Base-by-base conservation (phyloP, 2,329 filamentous ascomycete species). In the Trichoderma arundinaceum region DNA sequence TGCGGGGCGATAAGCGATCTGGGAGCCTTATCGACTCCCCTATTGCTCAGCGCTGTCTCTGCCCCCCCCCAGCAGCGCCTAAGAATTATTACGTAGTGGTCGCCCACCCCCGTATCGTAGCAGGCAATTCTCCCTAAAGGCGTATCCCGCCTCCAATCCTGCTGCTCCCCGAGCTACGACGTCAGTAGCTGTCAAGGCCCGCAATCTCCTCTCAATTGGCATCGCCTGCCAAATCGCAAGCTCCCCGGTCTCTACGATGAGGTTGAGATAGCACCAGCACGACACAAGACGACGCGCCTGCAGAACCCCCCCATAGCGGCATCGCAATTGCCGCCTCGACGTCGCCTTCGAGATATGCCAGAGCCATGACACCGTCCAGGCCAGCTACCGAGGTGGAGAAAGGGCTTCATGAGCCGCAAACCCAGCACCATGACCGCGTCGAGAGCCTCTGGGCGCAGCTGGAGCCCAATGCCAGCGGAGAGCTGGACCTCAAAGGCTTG, bases 371-470 rank as follows among this genome's bases (percentile, higher is more conserved):
- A 68, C 70, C 73, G 71, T 72, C 82, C 77, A 82, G 84, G 75
- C 78, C 82, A 79, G 82, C 82, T 74, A 76, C 77, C 71, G 79
- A 83, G 74, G 74, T 83, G 71, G 78, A 81, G 78, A 86, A 83
- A 79, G 91, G 92, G 84, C 84, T 92, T 81, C 84, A 82, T 77
- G 92, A 95, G 81, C 89, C 89, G 73, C 86, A 90, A 77, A 90
- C 90, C 78, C 86, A 91, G 80, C 88, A 91, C 76, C 92, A 96
- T 80, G 86, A 88, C 78, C 87, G 94, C 74, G 87, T 97, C 73
- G 89, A 92, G 80, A 85, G 88, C 77, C 86, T 98, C 74, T 98
- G 94, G 94, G 83, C 82, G 75, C 89, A 87, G 73, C 86, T 99
- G 71, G 93, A 96, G 77, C 89, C 90, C 70, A 86, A 88, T 70